These are phyloP conservation scores for Eimeria falciformis DNA, from an alignment of 169 alveolate genomes.

Conservation along the genomic window DNA sequence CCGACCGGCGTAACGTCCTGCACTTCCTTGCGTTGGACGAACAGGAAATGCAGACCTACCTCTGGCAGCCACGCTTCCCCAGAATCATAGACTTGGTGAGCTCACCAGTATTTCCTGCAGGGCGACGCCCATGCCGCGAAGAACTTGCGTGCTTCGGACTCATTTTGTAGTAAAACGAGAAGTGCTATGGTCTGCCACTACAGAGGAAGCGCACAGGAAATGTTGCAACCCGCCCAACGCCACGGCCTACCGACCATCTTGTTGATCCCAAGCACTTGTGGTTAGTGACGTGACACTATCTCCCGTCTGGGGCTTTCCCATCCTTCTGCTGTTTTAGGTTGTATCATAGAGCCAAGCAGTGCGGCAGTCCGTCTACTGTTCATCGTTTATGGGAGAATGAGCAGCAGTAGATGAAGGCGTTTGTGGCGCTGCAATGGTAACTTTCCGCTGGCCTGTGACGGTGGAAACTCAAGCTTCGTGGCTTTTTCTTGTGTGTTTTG, in stretches of 20 bases:
- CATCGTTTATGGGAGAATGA: no score
- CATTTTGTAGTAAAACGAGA: not conserved
- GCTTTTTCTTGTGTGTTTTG: no score
- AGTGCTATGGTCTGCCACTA: not conserved
- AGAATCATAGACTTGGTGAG: conserved; percentile 52
- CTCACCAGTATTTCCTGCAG: not conserved
- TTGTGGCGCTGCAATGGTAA: no score
- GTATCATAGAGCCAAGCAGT: no score
- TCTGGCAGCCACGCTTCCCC: conserved; percentile 71
- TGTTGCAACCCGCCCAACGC: conserved; percentile 50
- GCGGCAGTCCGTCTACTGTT: no score
- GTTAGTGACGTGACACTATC: not conserved
- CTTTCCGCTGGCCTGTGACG: no score
- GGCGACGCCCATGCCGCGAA: not conserved
- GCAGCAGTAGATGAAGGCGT: no score
- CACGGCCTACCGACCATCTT: conserved; percentile 57
- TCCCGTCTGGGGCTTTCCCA: no score
- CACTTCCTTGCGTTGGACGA: conserved; percentile 66
- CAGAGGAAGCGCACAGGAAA: conserved; percentile 67
- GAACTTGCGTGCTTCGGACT: not conserved
- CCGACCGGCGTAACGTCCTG: conserved; percentile 69
- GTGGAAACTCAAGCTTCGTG: no score
- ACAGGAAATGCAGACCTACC: conserved; percentile 64
- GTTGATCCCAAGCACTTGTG: conserved; percentile 51
- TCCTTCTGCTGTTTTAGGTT: no score